Base-by-base conservation (phyloP, 768 basidiomycete species). In the Mycena rosella region DNA sequence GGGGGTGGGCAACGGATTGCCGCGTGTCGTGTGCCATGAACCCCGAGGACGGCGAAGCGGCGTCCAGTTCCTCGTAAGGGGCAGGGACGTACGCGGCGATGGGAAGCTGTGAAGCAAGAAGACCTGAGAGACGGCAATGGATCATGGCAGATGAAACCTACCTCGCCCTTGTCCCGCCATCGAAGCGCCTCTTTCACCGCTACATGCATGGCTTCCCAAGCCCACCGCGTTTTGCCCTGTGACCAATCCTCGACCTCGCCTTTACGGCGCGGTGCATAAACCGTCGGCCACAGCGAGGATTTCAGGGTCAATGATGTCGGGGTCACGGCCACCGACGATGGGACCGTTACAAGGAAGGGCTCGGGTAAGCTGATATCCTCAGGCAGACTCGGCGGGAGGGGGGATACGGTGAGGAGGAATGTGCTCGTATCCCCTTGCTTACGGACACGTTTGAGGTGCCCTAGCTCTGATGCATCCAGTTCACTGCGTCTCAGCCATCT, bases 201-300 rank as follows among this genome's bases (percentile, higher is more conserved):
- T 7, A 74, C 76, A 47, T 80, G 75, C 78, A 96, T 86, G 38
- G 93, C 92, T 15, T 89, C 82, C 72, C 85, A 84, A 2, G 95
- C 92, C 96, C 97, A 98, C 17, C 81, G 84, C 40, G 88, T 82
- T 62, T 88, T 87, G 0, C 85, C 89, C 29, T 81, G 78, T 5
- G 90, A 86, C 93, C 95, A 95, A 8, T 81, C 80, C 66, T 91
- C 87, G 1, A 82, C 78, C 64, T 93, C 91, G 72, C 86, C 87
- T 74, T 89, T 93, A 67, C 89, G 85, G 36, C 86, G 85, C 0
- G 93, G 93, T 5, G 89, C 83, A 71, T 88, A 95, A 17, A 89
- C 79, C 14, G 93, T 93, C 10, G 97, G 97, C 97, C 97, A 99
- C n/a, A 94, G 79, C 1, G 85, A 77, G 42, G 86, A 85, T 79